A percentile compares a stretch with the other conserved stretches of the same genome.
Conservation (phyloP, 2,329 filamentous ascomycete species). For the Juglanconis sp. region DNA sequence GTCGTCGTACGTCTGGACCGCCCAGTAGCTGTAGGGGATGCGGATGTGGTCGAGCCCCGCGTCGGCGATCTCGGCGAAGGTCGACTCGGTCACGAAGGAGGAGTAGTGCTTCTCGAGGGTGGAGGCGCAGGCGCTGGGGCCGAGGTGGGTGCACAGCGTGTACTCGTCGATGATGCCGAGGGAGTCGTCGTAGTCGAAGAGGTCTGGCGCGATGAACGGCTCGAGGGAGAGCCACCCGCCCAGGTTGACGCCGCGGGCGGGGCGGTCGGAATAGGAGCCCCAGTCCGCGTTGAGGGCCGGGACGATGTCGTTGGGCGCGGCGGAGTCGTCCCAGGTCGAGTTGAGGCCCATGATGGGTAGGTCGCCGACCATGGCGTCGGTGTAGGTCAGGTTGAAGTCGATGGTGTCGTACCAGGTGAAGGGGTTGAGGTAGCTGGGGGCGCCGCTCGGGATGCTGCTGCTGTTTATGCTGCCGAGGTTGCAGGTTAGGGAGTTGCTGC, state of each 20-base stretch:
- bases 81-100: constrained; percentile 78
- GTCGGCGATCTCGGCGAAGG: constrained; percentile 77
- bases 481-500: constrained; percentile 33
- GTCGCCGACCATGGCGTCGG: constrained; percentile 75
- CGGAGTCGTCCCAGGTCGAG: constrained; percentile 80
- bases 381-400: constrained; percentile 95
- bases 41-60: constrained; percentile 96
- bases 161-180: constrained; percentile 82
- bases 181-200: constrained; percentile 67
- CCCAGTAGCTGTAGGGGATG: constrained; percentile 95
- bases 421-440: constrained; percentile 80
- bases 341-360: constrained; percentile 90
- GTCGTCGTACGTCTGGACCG: constrained; percentile 75
- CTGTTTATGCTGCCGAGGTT: constrained; percentile 52
- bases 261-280: constrained; percentile 70
- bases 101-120: constrained; percentile 90
- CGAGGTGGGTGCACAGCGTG: constrained; percentile 71
- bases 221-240: constrained; percentile 94
- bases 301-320: constrained; percentile 73
- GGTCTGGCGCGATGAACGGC: constrained; percentile 90
- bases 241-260: constrained; percentile 86
- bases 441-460: constrained; percentile 55
- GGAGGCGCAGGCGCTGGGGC: constrained; percentile 56
- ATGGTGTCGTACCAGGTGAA: constrained; percentile 87
- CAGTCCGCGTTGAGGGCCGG: constrained; percentile 74